Evolutionary conservation across 768 basidiomycete genomes (phyloP), one percentile per base, ranked within the genome.

Genomic region (Pulveroboletus sp.): DNA sequence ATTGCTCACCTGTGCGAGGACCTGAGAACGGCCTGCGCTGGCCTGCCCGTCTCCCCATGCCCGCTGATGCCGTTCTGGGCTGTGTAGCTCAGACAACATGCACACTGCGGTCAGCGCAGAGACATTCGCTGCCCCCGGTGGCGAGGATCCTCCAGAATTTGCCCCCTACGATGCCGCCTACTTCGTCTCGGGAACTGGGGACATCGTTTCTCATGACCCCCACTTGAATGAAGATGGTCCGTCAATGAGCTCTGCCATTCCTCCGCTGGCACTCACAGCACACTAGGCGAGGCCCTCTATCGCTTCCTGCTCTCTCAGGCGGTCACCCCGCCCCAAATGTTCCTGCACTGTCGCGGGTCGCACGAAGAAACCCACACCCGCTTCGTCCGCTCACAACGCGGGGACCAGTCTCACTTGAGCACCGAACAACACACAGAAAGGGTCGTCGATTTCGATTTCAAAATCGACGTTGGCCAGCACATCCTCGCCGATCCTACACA

Each of bases 381-480:
- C 31, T 64, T 72, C 52, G 78, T 84, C 25, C 59, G 61, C 34
- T 65, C 64, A 9, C 59, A 67, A 47, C 34, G 53, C 2, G 63
- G 67, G 34, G 76, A 77, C 9, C 66, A 62, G 14, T 52, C 63
- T 6, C 59, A 59, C 11, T 62, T 64, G 24, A 67, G 60, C 13
- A 68, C 67, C 2, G 85, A 87, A 51, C 60, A 65, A n/a, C 78
- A 84, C 60, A 76, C 74, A 8, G 81, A 82, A 52, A 78, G 69
- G 0, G 70, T 88, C 36, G 73, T 75, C 19, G 87, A 89, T 59
- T 89, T 89, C 56, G 77, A 85, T 57, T 89, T 89, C 62, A 72
- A 63, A 52, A 79, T 89, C 59, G 79, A 83, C 56, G 59, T 84
- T 4, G 62, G 70, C 16, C 72, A 70, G 16, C 62, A 73, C 44